Conservation (phyloP, 352 stramenopile genomes). For the Pythium aristosporum region DNA sequence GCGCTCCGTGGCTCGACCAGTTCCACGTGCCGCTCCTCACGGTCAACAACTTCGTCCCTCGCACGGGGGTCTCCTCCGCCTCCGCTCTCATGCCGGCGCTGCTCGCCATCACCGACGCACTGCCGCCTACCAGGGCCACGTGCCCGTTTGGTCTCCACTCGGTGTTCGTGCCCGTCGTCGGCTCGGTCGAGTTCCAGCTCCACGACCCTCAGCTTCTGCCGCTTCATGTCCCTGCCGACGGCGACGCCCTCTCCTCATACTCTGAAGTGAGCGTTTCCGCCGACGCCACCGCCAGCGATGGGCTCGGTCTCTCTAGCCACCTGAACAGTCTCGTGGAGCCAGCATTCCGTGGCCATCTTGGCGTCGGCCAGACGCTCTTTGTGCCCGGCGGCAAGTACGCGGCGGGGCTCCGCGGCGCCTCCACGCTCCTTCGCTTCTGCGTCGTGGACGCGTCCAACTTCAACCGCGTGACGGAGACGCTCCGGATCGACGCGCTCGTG, state of each 20-base stretch:
- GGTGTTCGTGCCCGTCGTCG: constrained; percentile 24
- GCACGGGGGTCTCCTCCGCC: constrained; percentile 42
- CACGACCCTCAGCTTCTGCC: constrained; percentile 4
- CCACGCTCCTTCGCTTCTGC: constrained; percentile 59
- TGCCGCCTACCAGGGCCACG: constrained; percentile 14
- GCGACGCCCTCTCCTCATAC: neutral
- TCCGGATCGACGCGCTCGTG: constrained; percentile 48
- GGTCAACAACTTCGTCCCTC: constrained; percentile 67
- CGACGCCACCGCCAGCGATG: neutral
- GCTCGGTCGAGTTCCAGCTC: constrained; percentile 9
- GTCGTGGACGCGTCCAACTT: constrained; percentile 78
- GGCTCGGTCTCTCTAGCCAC: neutral
- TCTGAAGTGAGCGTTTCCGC: constrained; percentile 13
- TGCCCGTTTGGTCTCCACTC: constrained; percentile 72
- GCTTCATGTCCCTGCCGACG: neutral
- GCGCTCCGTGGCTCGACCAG: constrained; percentile 31
- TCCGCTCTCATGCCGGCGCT: constrained; percentile 38
- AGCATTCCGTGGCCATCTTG: constrained; percentile 14
- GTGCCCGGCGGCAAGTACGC: constrained; percentile 42
- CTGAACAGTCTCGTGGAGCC: neutral
- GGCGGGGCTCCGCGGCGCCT: neutral
- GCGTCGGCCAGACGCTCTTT: constrained; percentile 40
- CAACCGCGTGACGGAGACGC: constrained; percentile 57
- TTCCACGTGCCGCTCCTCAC: constrained; percentile 58
- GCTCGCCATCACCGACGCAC: neutral